Evolutionary conservation across 1,139 yeast species (phyloP), one percentile per base, ranked within the genome.

Genomic region (Kurtzmaniella quercitrusa): DNA sequence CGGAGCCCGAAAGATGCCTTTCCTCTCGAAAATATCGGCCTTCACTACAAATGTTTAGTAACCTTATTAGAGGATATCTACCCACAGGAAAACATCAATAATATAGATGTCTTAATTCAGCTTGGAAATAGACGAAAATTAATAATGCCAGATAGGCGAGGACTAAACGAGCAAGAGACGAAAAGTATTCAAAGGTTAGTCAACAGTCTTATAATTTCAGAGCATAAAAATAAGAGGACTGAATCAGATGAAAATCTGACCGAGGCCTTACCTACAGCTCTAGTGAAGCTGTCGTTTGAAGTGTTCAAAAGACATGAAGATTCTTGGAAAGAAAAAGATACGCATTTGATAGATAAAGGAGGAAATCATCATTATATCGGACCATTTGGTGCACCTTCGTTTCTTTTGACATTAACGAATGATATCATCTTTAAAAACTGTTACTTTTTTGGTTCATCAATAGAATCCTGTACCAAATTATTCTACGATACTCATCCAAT

Each of bases 41-140:
- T 21, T 39, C 75, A 71, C 49, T 68, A 70, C 47, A 65, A 63
- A 49, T 63, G 73, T 39, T 52, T 73, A 21, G 39, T 60, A 27
- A 54, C 63, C 8, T 48, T 73, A 17, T 62, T 72, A 1, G 54
- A 59, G 7, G 70, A 72, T 0, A 48, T 73, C 3, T 68, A 63
- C 43, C 78, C 78, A 0, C 68, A 69, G 34, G 54, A 63, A 12
- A 77, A 73, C 46, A 58, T 65, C 23, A 63, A 66, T 43, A 66
- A 63, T 46, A 61, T 70, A 18, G 66, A 64, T 25, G 63, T 62
- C 23, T 44, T 73, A 38, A 56, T 63, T 12, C 60, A 58, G 11
- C 45, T 70, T 3, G 77, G 75, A 0, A 54, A 54, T 34, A 52
- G 59, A 2, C 49, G 62, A 34, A 65, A 65, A 9, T 53, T 70